Conservation (phyloP, 176 grass and related monocot species). For the Zizania latifolia region DNA sequence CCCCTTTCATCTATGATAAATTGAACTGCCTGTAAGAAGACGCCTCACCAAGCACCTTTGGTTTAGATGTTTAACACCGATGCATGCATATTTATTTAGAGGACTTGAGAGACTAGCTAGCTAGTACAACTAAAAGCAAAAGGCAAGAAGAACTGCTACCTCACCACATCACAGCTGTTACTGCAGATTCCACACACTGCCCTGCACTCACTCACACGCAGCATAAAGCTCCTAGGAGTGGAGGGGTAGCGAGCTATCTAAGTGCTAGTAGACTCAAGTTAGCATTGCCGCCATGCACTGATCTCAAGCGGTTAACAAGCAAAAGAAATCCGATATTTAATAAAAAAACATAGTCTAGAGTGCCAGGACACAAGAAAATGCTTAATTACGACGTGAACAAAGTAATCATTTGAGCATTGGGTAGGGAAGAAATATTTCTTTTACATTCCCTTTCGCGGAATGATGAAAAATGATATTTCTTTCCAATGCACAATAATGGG, state of each 20-base stretch:
- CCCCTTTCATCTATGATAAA: slow-evolving; percentile 32
- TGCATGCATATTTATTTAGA: slow-evolving; percentile 18
- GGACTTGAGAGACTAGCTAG: slow-evolving; percentile 11
- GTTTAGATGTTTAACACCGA: slow-evolving; percentile 15
- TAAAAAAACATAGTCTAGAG: too few species aligned
- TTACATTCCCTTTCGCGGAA: slow-evolving; percentile 41
- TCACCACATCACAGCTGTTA: slow-evolving; percentile 47
- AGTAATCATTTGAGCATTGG: slow-evolving; percentile 13
- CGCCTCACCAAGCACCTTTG: slow-evolving; percentile 20
- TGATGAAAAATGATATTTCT: slow-evolving; percentile 45
- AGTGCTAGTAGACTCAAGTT: neutral
- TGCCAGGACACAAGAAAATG: too few species aligned
- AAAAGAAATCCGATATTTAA: neutral
- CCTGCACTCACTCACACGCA: slow-evolving; percentile 39
- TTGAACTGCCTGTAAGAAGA: slow-evolving; percentile 38
- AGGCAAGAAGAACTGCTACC: too few species aligned
- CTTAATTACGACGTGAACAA: neutral
- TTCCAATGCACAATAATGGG: slow-evolving; percentile 48
- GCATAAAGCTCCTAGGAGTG: slow-evolving; percentile 17
- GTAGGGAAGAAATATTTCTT: neutral
- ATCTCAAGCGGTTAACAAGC: neutral
- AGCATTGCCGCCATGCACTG: neutral
- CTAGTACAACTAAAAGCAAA: too few species aligned
- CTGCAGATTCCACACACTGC: slow-evolving; percentile 54
- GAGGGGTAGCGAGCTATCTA: slow-evolving; percentile 1